Base-by-base conservation (phyloP, 257 asterid species). In the Rehmannia glutinosa region DNA sequence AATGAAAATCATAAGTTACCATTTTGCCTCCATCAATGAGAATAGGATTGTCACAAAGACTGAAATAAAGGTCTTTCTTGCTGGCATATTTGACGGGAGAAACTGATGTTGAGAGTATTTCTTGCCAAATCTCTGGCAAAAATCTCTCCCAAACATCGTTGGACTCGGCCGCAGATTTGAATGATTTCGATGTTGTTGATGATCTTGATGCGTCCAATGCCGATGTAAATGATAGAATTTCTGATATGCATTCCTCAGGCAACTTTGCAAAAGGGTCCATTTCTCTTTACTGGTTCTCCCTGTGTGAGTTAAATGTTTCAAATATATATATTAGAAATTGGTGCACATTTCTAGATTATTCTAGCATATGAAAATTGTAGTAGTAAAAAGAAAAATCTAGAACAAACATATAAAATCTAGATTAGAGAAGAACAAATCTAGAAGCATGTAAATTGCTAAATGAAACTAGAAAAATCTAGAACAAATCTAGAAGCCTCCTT, bases 71-170 rank as follows among this genome's bases (percentile, higher is more conserved):
- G n/a, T 70, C 75, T 67, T 71, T 80, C 76, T 75, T 84, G 53
- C 80, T 61, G 64, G 64, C 66, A 50, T 43, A 73, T 7, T 47
- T 33, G 42, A 71, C 27, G 2, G 77, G 71, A 65, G 70, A 47
- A 27, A 28, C 75, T 11, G 91, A 78, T 9, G 42, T 46, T 13
- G 90, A 82, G 46, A 84, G 36, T 62, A 80, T 80, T n/a, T 82
- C 81, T 8, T 30, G 70, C 50, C 38, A 73, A 74, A 82, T 83
- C 0, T 17, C 46, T 0, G 91, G 89, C 83, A 82, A 36, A 50
- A 84, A 84, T 27, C 72, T 78, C 62, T 73, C 82, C 95, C 95
- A 84, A 0, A 84, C 81, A 23, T 12, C 0, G 68, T 84, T 82
- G 27, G 73, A 77, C 12, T 76, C 79, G 0, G 85, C 77, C 0